Evolutionary conservation across 192 early-diverging fungal species (phyloP).

Genomic region (Coemansia sp.): DNA sequence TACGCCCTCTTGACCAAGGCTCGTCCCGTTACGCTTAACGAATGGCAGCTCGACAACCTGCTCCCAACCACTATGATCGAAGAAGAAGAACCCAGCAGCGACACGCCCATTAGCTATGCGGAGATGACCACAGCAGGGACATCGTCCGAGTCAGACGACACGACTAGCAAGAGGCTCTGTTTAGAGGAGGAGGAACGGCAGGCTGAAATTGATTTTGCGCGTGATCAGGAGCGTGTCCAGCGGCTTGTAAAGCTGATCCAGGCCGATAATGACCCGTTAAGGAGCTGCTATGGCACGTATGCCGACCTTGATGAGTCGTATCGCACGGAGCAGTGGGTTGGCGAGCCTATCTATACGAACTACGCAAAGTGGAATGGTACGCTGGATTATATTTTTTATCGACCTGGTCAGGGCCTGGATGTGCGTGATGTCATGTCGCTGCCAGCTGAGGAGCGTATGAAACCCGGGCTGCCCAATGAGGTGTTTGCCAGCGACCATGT

Average conservation of each 20-base stretch:
- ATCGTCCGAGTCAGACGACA: slow-evolving; percentile 10
- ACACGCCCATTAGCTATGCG: slow-evolving; percentile 28
- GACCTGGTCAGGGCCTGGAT: slow-evolving; percentile 9
- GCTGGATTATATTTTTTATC: slow-evolving; percentile 49
- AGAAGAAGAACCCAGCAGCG: not conserved
- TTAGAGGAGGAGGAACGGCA: slow-evolving; percentile 31
- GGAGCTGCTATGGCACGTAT: slow-evolving; percentile 45
- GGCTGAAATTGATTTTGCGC: slow-evolving; percentile 21
- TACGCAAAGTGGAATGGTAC: slow-evolving; percentile 54
- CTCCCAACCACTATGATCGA: slow-evolving; percentile 20
- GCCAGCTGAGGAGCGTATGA: slow-evolving; percentile 27
- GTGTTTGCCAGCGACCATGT: slow-evolving; percentile 50
- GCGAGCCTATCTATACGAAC: slow-evolving; percentile 53
- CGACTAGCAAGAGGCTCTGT: slow-evolving; percentile 15
- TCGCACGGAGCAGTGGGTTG: slow-evolving; percentile 44
- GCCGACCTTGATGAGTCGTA: slow-evolving; percentile 42
- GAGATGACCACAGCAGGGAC: slow-evolving; percentile 18
- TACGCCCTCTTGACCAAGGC: slow-evolving; percentile 56
- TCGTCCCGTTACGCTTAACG: slow-evolving; percentile 50
- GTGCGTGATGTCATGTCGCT: slow-evolving; percentile 35
- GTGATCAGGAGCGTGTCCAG: slow-evolving; percentile 26
- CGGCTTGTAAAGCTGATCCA: slow-evolving; percentile 24
- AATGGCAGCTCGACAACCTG: slow-evolving; percentile 49
- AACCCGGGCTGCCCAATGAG: slow-evolving; percentile 50
- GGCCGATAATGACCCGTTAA: slow-evolving; percentile 13